Evolutionary conservation across 768 basidiomycete genomes (phyloP).

Genomic region (Gymnopilus dilepis): DNA sequence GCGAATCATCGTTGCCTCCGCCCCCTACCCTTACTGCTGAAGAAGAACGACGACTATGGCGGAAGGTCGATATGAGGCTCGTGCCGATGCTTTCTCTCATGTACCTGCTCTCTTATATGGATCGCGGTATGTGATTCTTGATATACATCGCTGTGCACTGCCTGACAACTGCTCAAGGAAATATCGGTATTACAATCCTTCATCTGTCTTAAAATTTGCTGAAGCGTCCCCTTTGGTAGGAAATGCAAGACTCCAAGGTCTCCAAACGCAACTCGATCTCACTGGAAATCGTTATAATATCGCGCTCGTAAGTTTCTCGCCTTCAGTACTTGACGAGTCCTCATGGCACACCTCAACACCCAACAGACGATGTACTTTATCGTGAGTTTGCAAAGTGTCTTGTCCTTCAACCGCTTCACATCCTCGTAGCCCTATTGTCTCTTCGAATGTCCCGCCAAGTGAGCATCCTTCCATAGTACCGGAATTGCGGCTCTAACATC

Average conservation of each 20-base stretch:
- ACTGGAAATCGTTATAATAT: constrained; percentile 68
- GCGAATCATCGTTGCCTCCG: constrained; percentile 48
- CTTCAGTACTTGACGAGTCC: background rate
- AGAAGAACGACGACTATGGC: constrained; percentile 58
- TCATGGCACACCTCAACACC: background rate
- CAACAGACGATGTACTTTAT: constrained; percentile 79
- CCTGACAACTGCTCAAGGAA: constrained; percentile 41
- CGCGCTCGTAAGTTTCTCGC: constrained; percentile 50
- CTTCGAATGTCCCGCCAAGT: constrained; percentile 78
- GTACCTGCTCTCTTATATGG: constrained; percentile 69
- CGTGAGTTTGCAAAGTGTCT: constrained; percentile 41
- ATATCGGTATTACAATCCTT: constrained; percentile 51
- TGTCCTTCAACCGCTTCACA: background rate
- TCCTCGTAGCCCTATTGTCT: constrained; percentile 56
- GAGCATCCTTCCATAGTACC: constrained; percentile 18
- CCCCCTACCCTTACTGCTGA: constrained; percentile 51
- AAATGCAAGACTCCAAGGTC: constrained; percentile 71
- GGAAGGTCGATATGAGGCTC: constrained; percentile 61
- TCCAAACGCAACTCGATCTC: constrained; percentile 59
- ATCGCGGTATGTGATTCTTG: constrained; percentile 50
- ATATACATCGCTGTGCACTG: background rate
- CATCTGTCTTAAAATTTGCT: background rate
- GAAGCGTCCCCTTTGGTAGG: constrained; percentile 38
- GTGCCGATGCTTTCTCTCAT: constrained; percentile 64
- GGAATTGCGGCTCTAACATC: constrained; percentile 11